Base-by-base conservation (phyloP, 148 eudicot species). In the Linanthus parryae region DNA sequence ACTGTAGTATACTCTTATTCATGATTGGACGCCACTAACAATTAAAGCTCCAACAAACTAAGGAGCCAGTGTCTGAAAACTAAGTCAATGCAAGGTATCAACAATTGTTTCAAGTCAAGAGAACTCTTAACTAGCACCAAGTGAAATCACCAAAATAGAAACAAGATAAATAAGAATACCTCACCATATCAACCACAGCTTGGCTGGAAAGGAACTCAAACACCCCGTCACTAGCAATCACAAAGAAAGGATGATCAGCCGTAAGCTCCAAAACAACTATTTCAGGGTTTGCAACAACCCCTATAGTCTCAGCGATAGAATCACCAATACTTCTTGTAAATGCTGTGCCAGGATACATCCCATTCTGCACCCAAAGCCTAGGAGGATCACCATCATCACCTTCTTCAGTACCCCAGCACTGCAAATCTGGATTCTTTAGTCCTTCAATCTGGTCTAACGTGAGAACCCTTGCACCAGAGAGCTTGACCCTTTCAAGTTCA, bases 371-470 rank as follows among this genome's bases (percentile, higher is more conserved):
- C 98, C 98, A 92, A 44, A 92, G 59, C 59, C 98, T 79, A 22
- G 98, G 98, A 60, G 98, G 98, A 82, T 92, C 98, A 34, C 98
- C 98, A 58, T 92, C 98, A 73, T 92, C 96, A 21, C 52, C 96
- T 68, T 92, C 98, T 84, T 87, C 98, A 21, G 90, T 87, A 13
- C 78, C 98, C 98, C 98, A 92, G 71, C 94, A 92, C 66, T 79
- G 94, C 27, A 79, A 79, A 63, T 84, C 77, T 26, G 98, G 90
- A 68, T 82, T 78, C 72, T 92, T 92, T 54, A 92, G 73, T 56
- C 98, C 98, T 75, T 92, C 98, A 68, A 92, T 92, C 70, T 92
- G 98, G 68, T 92, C 98, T 72, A 92, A 71, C n/a, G 98, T 92
- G 31, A 92, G 80, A 71, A 92, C 98, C 59, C 98, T 79, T 3